Base-by-base conservation (phyloP, 768 basidiomycete species). In the Gautieria morchelliformis region DNA sequence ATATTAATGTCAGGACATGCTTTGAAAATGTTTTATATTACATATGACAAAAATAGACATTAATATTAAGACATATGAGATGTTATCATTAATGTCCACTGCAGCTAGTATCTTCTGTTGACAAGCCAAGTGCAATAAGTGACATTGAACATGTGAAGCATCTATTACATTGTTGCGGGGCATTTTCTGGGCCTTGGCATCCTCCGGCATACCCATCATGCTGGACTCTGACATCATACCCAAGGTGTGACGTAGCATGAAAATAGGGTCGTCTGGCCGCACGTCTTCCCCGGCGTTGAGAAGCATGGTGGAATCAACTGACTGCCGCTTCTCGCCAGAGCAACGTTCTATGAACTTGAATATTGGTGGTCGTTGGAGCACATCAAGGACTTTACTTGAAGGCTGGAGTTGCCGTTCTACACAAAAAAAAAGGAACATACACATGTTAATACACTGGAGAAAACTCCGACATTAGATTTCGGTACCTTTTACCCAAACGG, bases 351-450 rank as follows among this genome's bases (percentile, higher is more conserved):
- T 75, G 1, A 80, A 70, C 52, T 82, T 81, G 71, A 84, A 85
- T 3, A 78, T 70, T 1, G 94, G 94, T 1, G 89, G 87, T 4
- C 80, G 76, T 12, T 79, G 70, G 70, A 84, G 93, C 1, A 91
- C 86, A 54, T 98, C 95, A 40, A 94, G 78, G 6, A 94, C 76
- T 70, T 82, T 89, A 69, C 85, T 86, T 9, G 91, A 87, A 0
- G 93, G 85, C 0, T 82, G 68, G 19, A 98, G 76, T 61, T 87
- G 82, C 9, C 80, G 81, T 69, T 96, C 94, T 52, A 14, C 33
- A 40, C 64, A 39, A 61, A 40, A 61, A 44, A n/a, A 58, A 4
- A 61, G 41, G 14, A 37, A 10, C 10, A 10, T 10, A 37, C 35
- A 37, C 27, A 27, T 5, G 27, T 27, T 27, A 27, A 27, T 27